phyloP scores from a whole-genome alignment of 768 basidiomycete genomes.

The Lactarius sanguifluus region DNA sequence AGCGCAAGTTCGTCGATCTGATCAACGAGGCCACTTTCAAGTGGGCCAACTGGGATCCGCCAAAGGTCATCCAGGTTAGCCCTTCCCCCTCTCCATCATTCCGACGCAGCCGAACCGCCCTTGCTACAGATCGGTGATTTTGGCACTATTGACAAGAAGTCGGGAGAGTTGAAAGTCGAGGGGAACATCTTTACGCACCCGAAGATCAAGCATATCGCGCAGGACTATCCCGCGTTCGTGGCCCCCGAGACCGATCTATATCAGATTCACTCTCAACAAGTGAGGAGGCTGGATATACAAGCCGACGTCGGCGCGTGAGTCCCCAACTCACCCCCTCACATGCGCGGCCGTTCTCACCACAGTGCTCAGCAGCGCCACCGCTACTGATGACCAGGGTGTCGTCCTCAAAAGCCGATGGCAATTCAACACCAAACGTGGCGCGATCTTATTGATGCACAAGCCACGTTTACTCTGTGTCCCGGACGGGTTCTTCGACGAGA shows the following conservation, averaged over 20 bases:
- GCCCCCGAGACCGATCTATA: constrained; percentile 1
- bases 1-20: constrained; percentile 22
- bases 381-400: background rate
- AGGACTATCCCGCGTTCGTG: background rate
- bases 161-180: constrained; percentile 12
- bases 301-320: background rate
- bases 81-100: background rate
- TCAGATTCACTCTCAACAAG: constrained; percentile 18
- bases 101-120: background rate
- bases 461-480: constrained; percentile 9
- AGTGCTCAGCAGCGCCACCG: background rate
- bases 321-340: background rate
- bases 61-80: constrained; percentile 6
- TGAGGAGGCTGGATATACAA: background rate
- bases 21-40: constrained; percentile 7
- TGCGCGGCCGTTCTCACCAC: background rate
- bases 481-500: constrained; percentile 5
- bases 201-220: background rate
- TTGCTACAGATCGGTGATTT: constrained; percentile 18
- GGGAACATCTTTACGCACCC: constrained; percentile 19
- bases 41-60: constrained; percentile 20
- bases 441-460: constrained; percentile 21
- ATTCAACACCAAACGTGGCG: constrained; percentile 22
- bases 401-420: constrained; percentile 6
- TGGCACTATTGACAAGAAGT: constrained; percentile 10